Conservation (phyloP, 495 filamentous ascomycete species). For the Diplogelasinospora grovesii region DNA sequence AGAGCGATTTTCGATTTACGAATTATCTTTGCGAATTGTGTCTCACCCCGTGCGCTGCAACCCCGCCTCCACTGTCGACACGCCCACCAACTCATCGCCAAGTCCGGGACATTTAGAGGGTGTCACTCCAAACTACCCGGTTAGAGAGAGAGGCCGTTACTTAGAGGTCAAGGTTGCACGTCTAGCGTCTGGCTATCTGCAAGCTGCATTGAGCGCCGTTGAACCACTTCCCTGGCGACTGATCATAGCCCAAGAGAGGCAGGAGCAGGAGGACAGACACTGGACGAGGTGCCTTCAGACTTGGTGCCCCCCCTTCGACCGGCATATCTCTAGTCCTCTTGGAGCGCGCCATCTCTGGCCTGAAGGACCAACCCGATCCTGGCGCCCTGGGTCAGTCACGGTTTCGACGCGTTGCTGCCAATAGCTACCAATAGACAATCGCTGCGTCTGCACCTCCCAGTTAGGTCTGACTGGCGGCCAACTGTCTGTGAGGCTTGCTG, state of each 20-base stretch:
- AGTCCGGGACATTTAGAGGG: too few relatives aligned
- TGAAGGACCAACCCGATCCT: slow-evolving; percentile 11
- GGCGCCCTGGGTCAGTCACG: slow-evolving; percentile 13
- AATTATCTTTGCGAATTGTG: too few relatives aligned
- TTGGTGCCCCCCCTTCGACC: slow-evolving; percentile 8
- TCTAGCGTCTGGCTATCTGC: slow-evolving; percentile 5
- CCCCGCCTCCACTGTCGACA: neutral
- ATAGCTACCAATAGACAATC: slow-evolving; percentile 9
- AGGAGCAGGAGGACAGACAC: slow-evolving; percentile 2
- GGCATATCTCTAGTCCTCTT: slow-evolving; percentile 9
- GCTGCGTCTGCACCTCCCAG: slow-evolving; percentile 4
- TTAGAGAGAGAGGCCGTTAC: neutral
- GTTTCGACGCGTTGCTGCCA: slow-evolving; percentile 17
- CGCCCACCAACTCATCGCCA: too few relatives aligned
- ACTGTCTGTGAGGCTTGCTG: slow-evolving; percentile 3
- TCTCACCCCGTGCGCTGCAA: slow-evolving; percentile 8
- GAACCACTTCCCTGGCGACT: slow-evolving; percentile 7
- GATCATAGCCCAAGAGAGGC: neutral
- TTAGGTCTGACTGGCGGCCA: slow-evolving; percentile 3
- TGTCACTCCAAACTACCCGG: neutral
- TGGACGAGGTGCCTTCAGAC: neutral
- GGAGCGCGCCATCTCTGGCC: slow-evolving; percentile 10
- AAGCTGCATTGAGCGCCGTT: slow-evolving; percentile 15
- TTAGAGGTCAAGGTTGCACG: slow-evolving; percentile 1
- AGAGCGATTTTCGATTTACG: slow-evolving; percentile 9